Evolutionary conservation across 2,329 filamentous ascomycete species (phyloP).

Genomic region (Pseudogymnoascus sp.): DNA sequence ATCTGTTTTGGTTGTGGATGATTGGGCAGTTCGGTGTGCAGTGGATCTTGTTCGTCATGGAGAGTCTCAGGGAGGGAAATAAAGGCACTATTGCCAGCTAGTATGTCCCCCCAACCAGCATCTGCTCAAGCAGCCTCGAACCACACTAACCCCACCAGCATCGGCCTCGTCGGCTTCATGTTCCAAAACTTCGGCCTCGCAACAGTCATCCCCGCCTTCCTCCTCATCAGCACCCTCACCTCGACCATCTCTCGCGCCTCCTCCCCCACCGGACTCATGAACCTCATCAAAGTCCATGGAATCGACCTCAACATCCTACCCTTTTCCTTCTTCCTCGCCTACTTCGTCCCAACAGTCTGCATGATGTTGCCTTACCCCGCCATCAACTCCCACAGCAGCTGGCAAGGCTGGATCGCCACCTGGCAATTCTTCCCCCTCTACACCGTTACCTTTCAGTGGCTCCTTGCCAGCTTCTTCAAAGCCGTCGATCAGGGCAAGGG

Average conservation of each 20-base stretch:
- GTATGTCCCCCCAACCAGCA: background rate
- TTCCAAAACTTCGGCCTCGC: conserved; percentile 2
- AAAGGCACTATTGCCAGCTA: background rate
- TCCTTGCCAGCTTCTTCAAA: background rate
- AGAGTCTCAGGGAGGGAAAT: conserved; percentile 1
- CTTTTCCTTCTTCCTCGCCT: background rate
- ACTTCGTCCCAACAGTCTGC: background rate
- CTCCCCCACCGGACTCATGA: background rate
- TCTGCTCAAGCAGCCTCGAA: background rate
- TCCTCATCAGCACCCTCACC: background rate
- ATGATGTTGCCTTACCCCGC: conserved; percentile 4
- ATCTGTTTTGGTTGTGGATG: conserved; percentile 10
- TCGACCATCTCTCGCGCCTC: conserved; percentile 2
- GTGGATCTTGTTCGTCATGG: background rate
- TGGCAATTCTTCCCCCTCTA: conserved; percentile 5
- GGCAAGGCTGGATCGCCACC: background rate
- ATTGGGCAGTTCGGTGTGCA: conserved; percentile 1
- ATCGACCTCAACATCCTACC: conserved; percentile 5
- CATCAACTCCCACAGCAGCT: conserved; percentile 1
- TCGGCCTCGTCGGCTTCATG: background rate
- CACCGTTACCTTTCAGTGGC: background rate
- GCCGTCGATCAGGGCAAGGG: background rate
- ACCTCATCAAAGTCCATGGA: background rate
- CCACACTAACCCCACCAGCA: background rate
- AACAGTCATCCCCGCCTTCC: conserved; percentile 3